Evolutionary conservation across 2,329 filamentous ascomycete genomes (phyloP).

Genomic region (Talaromyces marneffei): DNA sequence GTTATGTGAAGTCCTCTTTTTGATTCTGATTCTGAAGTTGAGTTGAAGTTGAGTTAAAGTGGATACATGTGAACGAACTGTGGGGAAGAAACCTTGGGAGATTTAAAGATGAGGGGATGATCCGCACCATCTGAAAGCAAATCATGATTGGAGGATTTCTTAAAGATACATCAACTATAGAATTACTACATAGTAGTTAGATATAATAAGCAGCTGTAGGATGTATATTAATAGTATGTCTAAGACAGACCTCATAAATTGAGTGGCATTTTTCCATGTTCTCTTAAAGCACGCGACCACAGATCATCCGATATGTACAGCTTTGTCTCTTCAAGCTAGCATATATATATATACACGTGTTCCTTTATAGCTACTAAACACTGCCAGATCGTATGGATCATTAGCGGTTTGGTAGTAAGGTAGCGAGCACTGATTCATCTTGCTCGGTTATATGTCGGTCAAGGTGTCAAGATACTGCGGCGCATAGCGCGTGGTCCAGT

Average conservation of each 20-base stretch:
- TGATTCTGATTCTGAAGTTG: not conserved
- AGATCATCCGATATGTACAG: not conserved
- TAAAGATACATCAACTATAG: not conserved
- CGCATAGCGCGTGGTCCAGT: not conserved
- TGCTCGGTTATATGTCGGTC: not conserved
- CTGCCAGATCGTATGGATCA: not conserved
- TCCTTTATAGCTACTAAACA: not conserved
- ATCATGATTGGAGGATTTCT: not conserved
- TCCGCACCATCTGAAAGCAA: not conserved
- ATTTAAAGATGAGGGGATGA: not conserved
- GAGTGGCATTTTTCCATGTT: not conserved
- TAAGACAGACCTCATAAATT: not conserved
- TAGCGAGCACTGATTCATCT: not conserved
- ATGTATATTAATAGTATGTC: not conserved
- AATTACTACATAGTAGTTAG: not conserved
- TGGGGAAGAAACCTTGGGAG: not conserved
- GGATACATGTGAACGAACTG: not conserved
- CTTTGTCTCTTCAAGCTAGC: not conserved
- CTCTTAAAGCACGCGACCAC: not conserved
- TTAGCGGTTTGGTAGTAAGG: not conserved
- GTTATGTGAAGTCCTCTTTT: not conserved
- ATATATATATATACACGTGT: not conserved
- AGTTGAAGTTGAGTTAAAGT: not conserved
- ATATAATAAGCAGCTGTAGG: not conserved
- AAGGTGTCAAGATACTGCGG: not conserved